Base-by-base conservation (phyloP, 768 basidiomycete genomes). In the Leccinum rimulosum region DNA sequence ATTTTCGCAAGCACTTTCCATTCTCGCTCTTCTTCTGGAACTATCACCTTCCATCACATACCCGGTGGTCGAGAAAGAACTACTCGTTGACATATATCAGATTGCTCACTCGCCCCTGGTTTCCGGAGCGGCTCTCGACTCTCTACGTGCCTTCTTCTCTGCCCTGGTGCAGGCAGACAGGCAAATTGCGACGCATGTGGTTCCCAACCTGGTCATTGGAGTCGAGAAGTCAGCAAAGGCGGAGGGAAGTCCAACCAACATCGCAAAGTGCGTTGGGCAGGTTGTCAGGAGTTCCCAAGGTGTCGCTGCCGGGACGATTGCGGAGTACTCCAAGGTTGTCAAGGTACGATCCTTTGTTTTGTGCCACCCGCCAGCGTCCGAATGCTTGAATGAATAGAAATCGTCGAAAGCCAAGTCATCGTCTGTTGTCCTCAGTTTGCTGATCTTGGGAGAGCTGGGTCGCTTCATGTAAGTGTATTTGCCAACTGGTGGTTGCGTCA, bases 391-490 rank as follows among this genome's bases (percentile, higher is more conserved):
- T 19, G 25, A 52, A 50, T 62, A 84, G 80, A 78, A 78, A 52
- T 70, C 75, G 0, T 83, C 86, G 9, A 89, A 88, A 70, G 82
- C 87, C 7, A 84, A 84, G 62, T 74, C 89, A 17, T 79, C 84
- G 1, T 78, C 87, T 43, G 80, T 93, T 7, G 87, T 93, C 33
- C 82, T 99, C 25, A 91, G 93, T 64, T 79, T 98, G 56, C 78
- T 97, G 14, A 88, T 93, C 43, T 79, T 98, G 52, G 97, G 97
- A 50, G 97, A 98, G 73, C 81, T 98, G 43, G 97, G 96, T 33
- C 87, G 95, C 35, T 88, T 87, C 67, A 87, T 92, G 95, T 97
- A 58, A 76, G 40, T 57, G 3, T 38, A 17, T 12, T 12, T 35
- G 8, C 27, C 15, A 12, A 33, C 54, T 54, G 38, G 43, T 54